Base-by-base conservation (phyloP, 2,329 filamentous ascomycete species). In the Calonectria pseudoturangicola region DNA sequence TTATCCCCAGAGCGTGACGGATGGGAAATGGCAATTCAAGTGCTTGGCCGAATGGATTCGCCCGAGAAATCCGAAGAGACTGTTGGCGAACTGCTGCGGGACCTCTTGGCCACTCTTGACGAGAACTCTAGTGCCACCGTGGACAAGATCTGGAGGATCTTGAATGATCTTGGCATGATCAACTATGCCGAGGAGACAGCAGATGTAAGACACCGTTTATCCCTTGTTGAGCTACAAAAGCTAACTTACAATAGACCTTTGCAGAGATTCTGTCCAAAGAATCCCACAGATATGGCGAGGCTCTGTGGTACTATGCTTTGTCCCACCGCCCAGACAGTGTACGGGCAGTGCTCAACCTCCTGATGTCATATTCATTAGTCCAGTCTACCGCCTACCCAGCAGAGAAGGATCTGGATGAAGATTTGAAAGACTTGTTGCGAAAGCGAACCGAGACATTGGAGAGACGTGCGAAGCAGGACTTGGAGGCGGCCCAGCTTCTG, bases 271-370 rank as follows among this genome's bases (percentile, higher is more conserved):
- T 98, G 47, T 91, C 92, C 13, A 89, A 92, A 72, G 90, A 91
- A 50, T 93, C 93, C 0, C 91, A 94, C 78, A 91, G 93, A 68
- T 98, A 96, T 77, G 96, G 96, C 67, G 92, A 96, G 75, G 94
- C 95, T 0, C 89, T 98, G 25, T 93, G 97, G 85, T 98, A 97
- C 86, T 98, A 97, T 82, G 94, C 96, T 28, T 91, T 97, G 15
- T 94, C 95, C 3, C 95, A 97, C 80, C 91, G 93, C 30, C 87
- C 91, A 2, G 88, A 90, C 75, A 97, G 96, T 83, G 93, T 98
- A 66, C 94, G 94, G 79, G 92, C 95, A 74, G 94, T 98, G 25
- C 89, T 98, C 51, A 94, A 97, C 81, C 90, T 97, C 3, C 91
- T 98, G 66, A 96, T 95, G 77, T 95, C 95, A 2, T 94, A 95